These are phyloP conservation scores for Cinchona pubescens DNA, from an alignment of 257 asterid genomes.

Conservation along the genomic window DNA sequence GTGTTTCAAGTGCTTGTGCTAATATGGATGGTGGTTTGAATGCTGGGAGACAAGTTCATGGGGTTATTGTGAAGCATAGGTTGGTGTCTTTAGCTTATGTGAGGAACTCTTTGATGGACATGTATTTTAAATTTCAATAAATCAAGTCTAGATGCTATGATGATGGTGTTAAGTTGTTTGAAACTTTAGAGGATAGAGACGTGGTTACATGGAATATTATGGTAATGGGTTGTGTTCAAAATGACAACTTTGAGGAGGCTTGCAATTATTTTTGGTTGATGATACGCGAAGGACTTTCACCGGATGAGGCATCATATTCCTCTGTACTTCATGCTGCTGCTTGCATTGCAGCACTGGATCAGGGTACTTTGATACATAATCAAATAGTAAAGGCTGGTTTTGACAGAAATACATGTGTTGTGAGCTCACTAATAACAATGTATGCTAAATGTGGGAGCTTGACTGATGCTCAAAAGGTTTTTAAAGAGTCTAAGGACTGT, in stretches of 20 bases:
- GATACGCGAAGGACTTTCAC: constrained; percentile 35
- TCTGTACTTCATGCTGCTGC: constrained; percentile 47
- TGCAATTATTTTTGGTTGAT: constrained; percentile 46
- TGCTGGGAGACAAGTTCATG: constrained; percentile 49
- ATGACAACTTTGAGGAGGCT: constrained; percentile 40
- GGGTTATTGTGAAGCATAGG: constrained; percentile 34
- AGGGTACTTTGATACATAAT: constrained; percentile 36
- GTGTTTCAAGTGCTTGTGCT: constrained; percentile 46
- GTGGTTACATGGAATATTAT: constrained; percentile 46
- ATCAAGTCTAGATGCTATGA: too few species aligned
- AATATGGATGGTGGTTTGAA: constrained; percentile 19
- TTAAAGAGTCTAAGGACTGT: constrained; percentile 26
- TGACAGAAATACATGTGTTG: constrained; percentile 25
- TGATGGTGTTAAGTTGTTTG: constrained; percentile 40
- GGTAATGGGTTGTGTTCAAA: constrained; percentile 38
- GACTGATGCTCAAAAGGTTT: constrained; percentile 34
- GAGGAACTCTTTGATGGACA: constrained; percentile 44
- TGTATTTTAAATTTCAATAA: constrained; percentile 45
- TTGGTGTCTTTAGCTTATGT: constrained; percentile 41
- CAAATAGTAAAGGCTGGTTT: constrained; percentile 41
- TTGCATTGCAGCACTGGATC: constrained; percentile 32
- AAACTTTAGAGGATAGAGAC: constrained; percentile 31
- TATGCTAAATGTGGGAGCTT: constrained; percentile 57
- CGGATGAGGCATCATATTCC: constrained; percentile 44
- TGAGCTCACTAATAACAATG: constrained; percentile 42